A percentile compares a stretch with the other conserved stretches of the same genome.
Conservation (phyloP, 2,329 filamentous ascomycete genomes). For the Aquanectria penicillioides region DNA sequence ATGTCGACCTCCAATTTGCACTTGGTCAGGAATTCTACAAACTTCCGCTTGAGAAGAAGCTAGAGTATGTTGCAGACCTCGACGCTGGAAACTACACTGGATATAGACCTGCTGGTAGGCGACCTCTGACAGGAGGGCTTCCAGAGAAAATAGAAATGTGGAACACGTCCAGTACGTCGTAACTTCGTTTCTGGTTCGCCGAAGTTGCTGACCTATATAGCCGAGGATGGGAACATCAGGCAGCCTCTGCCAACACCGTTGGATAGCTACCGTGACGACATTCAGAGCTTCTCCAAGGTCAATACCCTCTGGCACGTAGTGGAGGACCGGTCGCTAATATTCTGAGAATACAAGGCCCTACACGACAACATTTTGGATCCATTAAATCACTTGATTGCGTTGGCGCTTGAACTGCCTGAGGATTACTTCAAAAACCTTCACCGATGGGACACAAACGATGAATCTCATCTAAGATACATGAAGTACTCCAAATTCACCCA, state of each 20-base stretch:
- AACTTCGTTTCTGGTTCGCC: too few species aligned
- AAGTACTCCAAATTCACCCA: slow-evolving; percentile 59
- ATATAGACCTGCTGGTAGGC: too few species aligned
- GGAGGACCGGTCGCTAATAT: too few species aligned
- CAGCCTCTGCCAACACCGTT: slow-evolving; percentile 54
- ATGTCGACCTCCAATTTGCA: slow-evolving; percentile 67
- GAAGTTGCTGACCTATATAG: slow-evolving; percentile 9
- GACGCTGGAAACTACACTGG: slow-evolving; percentile 66
- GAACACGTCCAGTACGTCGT: slow-evolving; percentile 47
- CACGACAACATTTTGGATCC: slow-evolving; percentile 65
- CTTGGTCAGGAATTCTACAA: slow-evolving; percentile 63
- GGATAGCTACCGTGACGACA: slow-evolving; percentile 60
- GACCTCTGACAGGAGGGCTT: slow-evolving; percentile 48
- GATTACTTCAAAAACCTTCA: slow-evolving; percentile 64
- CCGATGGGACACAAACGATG: slow-evolving; percentile 63
- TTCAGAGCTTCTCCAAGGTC: slow-evolving; percentile 62
- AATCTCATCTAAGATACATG: slow-evolving; percentile 71
- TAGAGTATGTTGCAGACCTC: slow-evolving; percentile 61
- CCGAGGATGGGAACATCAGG: slow-evolving; percentile 40
- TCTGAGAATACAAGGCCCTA: slow-evolving; percentile 40
- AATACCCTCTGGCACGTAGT: too few species aligned
- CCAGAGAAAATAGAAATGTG: slow-evolving; percentile 49
- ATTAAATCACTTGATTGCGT: slow-evolving; percentile 68
- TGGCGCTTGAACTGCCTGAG: slow-evolving; percentile 67
- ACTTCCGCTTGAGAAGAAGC: slow-evolving; percentile 67